Base-by-base conservation (phyloP, 2,329 filamentous ascomycete genomes). In the Verticillium zaregamsianum region DNA sequence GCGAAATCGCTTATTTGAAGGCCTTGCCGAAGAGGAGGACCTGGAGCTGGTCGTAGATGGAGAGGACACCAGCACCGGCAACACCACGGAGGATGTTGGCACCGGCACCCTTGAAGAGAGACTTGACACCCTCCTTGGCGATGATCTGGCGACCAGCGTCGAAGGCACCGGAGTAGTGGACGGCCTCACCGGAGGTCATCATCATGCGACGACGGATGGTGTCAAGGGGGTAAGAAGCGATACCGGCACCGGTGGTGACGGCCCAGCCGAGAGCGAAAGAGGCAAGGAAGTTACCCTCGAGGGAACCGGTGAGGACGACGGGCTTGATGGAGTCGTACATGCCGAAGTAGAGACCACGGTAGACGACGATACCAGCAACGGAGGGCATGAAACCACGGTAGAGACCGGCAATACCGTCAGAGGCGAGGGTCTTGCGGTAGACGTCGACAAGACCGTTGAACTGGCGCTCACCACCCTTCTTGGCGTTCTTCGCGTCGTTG, bases 81-180 rank as follows among this genome's bases (percentile, higher is more conserved):
- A 99, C 95, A 97, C 95, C 96, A 97, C 95, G 95, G 86, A 99
- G 95, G 79, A 99, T 99, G 92, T 99, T 99, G 89, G 95, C 95
- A 92, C 95, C 95, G 80, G 95, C 95, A 93, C 95, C 95, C 92
- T 99, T 99, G 93, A 99, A 99, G 83, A 99, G 94, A 76, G 95
- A 99, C 86, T 88, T 91, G 83, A 96, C 85, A 88, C 95, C 95
- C 88, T 98, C 95, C 85, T 91, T 92, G 85, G 93, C 93, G 77
- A 98, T 81, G 79, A 99, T 99, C 90, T 98, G 92, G 82, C 86
- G 87, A 82, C 89, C 93, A 78, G 95, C 95, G 83, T 99, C 95
- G 75, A 98, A 75, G 72, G 95, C 97, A 80, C 89, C 91, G 82
- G 90, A 92, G 92, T 99, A 99, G 92, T 99, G 99, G 89, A 99